These are phyloP conservation scores for Pharus latifolius DNA, from an alignment of 176 grass and related monocot species.

Conservation along the genomic window DNA sequence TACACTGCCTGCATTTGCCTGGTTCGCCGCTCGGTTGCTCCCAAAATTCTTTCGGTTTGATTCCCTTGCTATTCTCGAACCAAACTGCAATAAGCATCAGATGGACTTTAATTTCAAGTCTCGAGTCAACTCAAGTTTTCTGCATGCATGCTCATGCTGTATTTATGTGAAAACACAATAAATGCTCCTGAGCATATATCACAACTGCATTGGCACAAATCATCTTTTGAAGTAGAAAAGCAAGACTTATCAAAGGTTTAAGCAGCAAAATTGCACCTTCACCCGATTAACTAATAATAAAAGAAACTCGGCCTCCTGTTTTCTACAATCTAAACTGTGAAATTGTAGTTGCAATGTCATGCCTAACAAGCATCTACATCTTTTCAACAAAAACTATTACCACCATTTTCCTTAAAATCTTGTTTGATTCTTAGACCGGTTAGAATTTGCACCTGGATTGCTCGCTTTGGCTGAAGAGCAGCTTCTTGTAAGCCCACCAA, in stretches of 20 bases:
- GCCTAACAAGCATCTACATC: too few species aligned
- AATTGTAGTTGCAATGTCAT: too few species aligned
- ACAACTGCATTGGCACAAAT: too few species aligned
- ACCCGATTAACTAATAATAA: background rate
- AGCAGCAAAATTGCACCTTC: background rate
- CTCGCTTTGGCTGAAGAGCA: constrained; percentile 73
- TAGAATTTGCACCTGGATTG: constrained; percentile 69
- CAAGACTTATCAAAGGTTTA: background rate
- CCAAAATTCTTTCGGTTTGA: constrained; percentile 83
- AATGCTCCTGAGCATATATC: too few species aligned
- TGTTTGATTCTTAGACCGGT: background rate
- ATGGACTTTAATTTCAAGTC: background rate
- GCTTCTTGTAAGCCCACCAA: constrained; percentile 70
- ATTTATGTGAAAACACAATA: background rate
- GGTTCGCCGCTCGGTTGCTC: constrained; percentile 86
- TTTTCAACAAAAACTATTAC: background rate
- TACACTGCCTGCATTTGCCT: constrained; percentile 74
- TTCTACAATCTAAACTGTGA: background rate
- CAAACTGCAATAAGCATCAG: constrained; percentile 36
- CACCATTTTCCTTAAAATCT: background rate
- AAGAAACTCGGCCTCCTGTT: background rate
- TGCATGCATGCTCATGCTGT: background rate
- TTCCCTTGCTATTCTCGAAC: constrained; percentile 86
- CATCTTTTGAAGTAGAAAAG: background rate
- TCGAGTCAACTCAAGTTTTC: too few species aligned